Base-by-base conservation (phyloP, 345 rosid genomes). In the Lepidium africanum region DNA sequence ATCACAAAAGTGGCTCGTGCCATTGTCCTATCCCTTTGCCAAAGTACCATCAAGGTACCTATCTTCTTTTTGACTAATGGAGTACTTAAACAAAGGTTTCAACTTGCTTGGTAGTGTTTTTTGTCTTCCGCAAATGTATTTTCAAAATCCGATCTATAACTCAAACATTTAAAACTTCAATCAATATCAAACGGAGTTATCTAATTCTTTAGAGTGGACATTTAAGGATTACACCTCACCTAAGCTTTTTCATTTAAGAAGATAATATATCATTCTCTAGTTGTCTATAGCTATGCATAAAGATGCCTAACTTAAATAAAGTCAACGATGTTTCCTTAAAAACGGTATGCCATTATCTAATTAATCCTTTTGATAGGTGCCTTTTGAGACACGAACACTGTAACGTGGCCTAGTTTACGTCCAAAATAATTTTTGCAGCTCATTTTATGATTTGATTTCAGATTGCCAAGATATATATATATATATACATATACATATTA, bases 1-100 rank as follows among this genome's bases (percentile, higher is more conserved):
- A 68, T 83, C 45, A 70, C 76, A 12, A 85, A 89, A 61, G 92
- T 82, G n/a, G 84, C 86, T 32, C 78, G 39, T 65, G 87, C 82
- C 39, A 35, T 82, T 53, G 84, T 69, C 58, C 60, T 60, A n/a
- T 65, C 81, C 63, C 69, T 83, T 3, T 82, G 81, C 70, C 78
- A 77, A 55, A 82, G 53, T 51, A 86, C 79, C 56, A 71, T 83
- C 65, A 77, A 81, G 87, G 94, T 87, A 78, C 16, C 0, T 49
- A 3, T 23, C 11, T 36, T 14, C 9, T 53, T 14, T 27, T 16
- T 9, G 9, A 16, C 6, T 16, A 56, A 17, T 10, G 30, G 13
- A 36, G 5, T 3, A 10, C 17, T 37, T 11, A 15, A 36, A 50
- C 46, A 12, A 38, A 37, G 4, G 10, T 17, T 56, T 56, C 5